Base-by-base conservation (phyloP, 1,284 basidiomycete species). In the Coniophora puteana region DNA sequence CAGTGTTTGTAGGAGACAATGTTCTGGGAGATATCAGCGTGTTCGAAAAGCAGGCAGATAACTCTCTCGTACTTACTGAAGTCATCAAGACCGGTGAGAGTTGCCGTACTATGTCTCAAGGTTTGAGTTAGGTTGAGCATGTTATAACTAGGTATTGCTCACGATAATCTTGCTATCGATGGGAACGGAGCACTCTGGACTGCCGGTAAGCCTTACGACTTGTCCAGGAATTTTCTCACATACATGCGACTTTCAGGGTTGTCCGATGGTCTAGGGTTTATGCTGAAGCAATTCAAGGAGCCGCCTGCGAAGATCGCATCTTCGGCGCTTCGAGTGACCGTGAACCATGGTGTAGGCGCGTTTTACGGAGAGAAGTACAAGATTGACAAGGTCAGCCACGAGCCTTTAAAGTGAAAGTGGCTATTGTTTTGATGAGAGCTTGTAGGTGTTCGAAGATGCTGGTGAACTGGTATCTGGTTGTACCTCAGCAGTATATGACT, bases 331-430 rank as follows among this genome's bases (percentile, higher is more conserved):
- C 70, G 74, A n/a, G 62, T 84, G 34, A 68, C 76, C 1, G 57
- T 69, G 32, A 83, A 83, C 50, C 68, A 62, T 3, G 75, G 73
- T 5, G 51, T 58, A 5, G 55, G 61, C 20, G 64, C 74, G 5
- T 82, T 77, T 51, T 82, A 74, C 43, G 80, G 79, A n/a, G 70
- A 79, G 45, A 84, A 83, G 49, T 80, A 73, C 50, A 73, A 66
- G 34, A 54, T 81, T n/a, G 72, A 79, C 40, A 82, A 74, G 69
- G 80, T 79, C 49, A 18, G 55, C 47, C 13, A 20, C 30, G 21
- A 35, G 27, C 3, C 24, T 18, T 37, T 27, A 27, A 10, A 27
- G n/a, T n/a, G 10, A 27, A 27, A 10, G 10, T 27, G 26, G 26
- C 26, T 27, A 14, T 10, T 14, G 14, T 27, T 27, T 10, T 14